These are phyloP conservation scores for Fusarium bulbicola DNA, from an alignment of 2,329 filamentous ascomycete genomes.

Conservation along the genomic window DNA sequence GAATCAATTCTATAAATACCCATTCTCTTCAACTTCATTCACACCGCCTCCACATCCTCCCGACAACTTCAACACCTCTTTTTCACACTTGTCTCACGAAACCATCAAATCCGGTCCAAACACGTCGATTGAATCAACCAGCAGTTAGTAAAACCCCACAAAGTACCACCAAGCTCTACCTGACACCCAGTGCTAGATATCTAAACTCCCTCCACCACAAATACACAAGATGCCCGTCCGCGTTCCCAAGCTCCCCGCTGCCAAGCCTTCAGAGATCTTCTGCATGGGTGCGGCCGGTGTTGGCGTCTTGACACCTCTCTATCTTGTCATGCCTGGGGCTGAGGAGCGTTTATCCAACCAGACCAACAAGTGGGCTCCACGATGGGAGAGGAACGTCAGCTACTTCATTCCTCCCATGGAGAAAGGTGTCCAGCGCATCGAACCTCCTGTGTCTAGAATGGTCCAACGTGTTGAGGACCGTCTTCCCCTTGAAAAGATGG, in stretches of 20 bases:
- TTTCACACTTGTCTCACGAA: background rate
- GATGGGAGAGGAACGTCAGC: constrained; percentile 67
- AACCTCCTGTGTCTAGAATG: constrained; percentile 57
- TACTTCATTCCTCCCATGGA: constrained; percentile 61
- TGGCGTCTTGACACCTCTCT: constrained; percentile 64
- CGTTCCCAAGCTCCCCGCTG: constrained; percentile 58
- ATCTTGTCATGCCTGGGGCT: constrained; percentile 65
- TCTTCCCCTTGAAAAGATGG: constrained; percentile 61
- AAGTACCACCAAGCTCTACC: background rate
- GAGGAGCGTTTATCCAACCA: constrained; percentile 63
- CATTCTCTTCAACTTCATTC: background rate
- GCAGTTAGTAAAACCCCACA: constrained; percentile 9
- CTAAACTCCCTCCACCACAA: background rate
- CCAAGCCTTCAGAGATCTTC: constrained; percentile 59
- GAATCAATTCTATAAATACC: background rate
- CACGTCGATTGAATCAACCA: constrained; percentile 2
- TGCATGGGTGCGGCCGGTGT: constrained; percentile 64
- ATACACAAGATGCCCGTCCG: constrained; percentile 57
- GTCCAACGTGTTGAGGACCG: constrained; percentile 57
- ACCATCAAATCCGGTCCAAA: background rate
- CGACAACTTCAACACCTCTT: background rate
- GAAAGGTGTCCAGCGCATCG: constrained; percentile 57
- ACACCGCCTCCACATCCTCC: background rate
- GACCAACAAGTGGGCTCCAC: constrained; percentile 66
- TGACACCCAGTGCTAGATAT: constrained; percentile 4